These are phyloP conservation scores for Peronosclerospora sorghi DNA, from an alignment of 352 stramenopile species.

Conservation along the genomic window DNA sequence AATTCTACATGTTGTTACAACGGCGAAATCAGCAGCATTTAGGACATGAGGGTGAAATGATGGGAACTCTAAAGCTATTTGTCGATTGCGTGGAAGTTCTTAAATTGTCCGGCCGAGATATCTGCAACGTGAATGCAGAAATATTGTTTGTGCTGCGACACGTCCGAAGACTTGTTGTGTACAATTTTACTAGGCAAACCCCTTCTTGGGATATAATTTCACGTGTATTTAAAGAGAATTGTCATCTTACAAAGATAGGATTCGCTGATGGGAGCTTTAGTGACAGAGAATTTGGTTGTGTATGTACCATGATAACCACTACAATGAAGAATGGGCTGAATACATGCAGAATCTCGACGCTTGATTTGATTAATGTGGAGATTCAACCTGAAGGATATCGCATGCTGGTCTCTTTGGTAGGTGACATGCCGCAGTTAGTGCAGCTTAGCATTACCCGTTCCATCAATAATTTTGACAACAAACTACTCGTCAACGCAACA, in stretches of 20 bases:
- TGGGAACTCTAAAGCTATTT: constrained; percentile 24
- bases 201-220: constrained; percentile 31
- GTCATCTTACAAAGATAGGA: constrained; percentile 34
- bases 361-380: constrained; percentile 66
- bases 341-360: constrained; percentile 16
- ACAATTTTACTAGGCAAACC: constrained; percentile 57
- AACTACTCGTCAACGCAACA: constrained; percentile 30
- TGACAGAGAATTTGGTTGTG: constrained; percentile 28
- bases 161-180: constrained; percentile 50
- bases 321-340: constrained; percentile 8
- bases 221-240: constrained; percentile 21
- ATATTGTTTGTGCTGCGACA: constrained; percentile 30
- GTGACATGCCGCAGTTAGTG: constrained; percentile 20
- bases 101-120: constrained; percentile 48
- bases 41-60: constrained; percentile 1
- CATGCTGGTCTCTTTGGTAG: constrained; percentile 35
- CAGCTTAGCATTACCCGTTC: constrained; percentile 47
- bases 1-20: constrained; percentile 44
- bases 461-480: constrained; percentile 52
- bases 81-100: constrained; percentile 41
- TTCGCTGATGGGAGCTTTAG: constrained; percentile 66
- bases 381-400: constrained; percentile 32
- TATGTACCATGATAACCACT: constrained; percentile 10
- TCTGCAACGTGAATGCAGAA: constrained; percentile 33
- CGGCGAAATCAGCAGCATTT: constrained; percentile 9